Percentiles rank a stretch among this genome's conserved stretches.
phyloP scores from a whole-genome alignment of 2,329 filamentous ascomycete species.

The Aureobasidium subglaciale region DNA sequence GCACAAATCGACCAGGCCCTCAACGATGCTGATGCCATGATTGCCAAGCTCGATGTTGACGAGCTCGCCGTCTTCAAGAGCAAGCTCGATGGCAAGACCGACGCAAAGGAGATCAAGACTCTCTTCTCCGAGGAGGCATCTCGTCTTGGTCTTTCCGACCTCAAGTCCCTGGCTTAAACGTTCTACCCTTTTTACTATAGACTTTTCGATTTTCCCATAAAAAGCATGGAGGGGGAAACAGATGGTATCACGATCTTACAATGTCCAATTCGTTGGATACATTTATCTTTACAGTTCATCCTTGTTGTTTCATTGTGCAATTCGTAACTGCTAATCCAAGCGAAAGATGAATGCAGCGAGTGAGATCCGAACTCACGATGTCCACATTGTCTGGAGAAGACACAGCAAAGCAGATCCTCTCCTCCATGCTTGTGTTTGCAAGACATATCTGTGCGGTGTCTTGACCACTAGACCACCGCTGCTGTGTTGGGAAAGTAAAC shows the following conservation, averaged over 20 bases:
- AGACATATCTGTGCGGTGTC: neutral
- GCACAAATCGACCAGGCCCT: constrained; percentile 77
- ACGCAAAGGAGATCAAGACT: constrained; percentile 75
- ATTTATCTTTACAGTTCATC: neutral
- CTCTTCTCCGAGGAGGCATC: constrained; percentile 74
- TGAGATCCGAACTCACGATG: neutral
- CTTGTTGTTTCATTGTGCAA: too few relatives aligned
- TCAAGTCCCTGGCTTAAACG: constrained; percentile 47
- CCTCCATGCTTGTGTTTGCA: neutral
- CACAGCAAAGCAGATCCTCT: neutral
- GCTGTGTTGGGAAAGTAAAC: neutral
- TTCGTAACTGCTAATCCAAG: too few relatives aligned
- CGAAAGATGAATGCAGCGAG: neutral
- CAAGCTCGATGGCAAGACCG: constrained; percentile 71
- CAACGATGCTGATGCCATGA: constrained; percentile 76
- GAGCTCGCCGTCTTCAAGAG: constrained; percentile 77
- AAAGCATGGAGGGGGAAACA: neutral
- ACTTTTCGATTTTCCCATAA: neutral
- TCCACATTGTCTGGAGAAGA: neutral
- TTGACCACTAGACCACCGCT: neutral
- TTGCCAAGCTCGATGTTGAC: constrained; percentile 82
- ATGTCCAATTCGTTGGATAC: neutral
- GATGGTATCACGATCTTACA: constrained; percentile 7
- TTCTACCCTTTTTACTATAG: neutral
- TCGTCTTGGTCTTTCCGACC: constrained; percentile 68